These are phyloP conservation scores for Boletus speciosus DNA, from an alignment of 768 basidiomycete genomes.

Conservation along the genomic window DNA sequence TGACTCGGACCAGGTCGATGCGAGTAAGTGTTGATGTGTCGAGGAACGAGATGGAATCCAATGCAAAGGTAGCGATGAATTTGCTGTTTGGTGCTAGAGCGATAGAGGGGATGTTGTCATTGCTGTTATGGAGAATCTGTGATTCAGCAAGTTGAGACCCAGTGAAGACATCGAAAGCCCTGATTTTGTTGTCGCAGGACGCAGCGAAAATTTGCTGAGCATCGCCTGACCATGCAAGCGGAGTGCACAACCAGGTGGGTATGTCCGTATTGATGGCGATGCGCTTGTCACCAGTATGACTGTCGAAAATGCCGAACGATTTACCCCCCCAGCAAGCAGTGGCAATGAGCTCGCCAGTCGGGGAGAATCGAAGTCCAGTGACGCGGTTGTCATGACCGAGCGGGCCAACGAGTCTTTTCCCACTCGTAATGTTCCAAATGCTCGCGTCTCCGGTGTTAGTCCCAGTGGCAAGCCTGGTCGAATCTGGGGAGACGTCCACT, in stretches of 20 bases:
- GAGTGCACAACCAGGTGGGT: rapidly evolving
- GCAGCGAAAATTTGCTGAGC: background rate
- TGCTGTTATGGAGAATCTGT: background rate
- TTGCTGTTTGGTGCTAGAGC: background rate
- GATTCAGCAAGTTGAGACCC: no score
- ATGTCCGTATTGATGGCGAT: background rate
- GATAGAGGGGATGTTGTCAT: rapidly evolving
- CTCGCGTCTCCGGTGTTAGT: background rate
- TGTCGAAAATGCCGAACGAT: background rate
- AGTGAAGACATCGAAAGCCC: no score
- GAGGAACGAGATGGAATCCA: background rate
- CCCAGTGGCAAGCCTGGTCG: background rate
- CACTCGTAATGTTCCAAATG: background rate
- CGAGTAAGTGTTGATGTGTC: background rate
- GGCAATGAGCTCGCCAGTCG: background rate
- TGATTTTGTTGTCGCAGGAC: background rate
- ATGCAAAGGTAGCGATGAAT: background rate
- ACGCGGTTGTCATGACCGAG: rapidly evolving
- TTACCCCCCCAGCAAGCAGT: background rate
- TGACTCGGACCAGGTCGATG: background rate
- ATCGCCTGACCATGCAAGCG: background rate
- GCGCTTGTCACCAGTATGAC: background rate
- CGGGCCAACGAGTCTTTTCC: background rate
- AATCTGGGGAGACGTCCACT: background rate
- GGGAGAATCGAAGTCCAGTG: background rate